Evolutionary conservation across 139 green algal species (phyloP).

Genomic region (Closterium sp.): DNA sequence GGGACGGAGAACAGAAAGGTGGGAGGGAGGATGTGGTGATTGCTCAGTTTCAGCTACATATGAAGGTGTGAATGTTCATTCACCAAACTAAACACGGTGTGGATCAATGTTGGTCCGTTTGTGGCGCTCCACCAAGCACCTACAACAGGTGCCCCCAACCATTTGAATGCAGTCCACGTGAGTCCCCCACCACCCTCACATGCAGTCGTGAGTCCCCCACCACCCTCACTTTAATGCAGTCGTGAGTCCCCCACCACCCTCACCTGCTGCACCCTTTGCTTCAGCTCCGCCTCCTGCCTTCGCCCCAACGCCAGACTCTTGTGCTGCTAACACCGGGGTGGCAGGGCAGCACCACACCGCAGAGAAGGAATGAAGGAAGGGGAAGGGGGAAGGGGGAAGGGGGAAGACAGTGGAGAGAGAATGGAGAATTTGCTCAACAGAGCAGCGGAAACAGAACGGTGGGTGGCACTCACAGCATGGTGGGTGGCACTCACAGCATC

Average conservation of each 20-base stretch:
- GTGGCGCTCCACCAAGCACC: background rate
- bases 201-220: too few relatives aligned
- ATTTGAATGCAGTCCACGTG: background rate
- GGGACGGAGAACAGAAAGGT: background rate
- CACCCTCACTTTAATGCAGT: too few relatives aligned
- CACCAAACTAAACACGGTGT: background rate
- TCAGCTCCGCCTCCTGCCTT: background rate
- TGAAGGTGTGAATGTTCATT: background rate
- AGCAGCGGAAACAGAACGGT: background rate
- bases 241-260: background rate
- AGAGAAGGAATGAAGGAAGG: background rate
- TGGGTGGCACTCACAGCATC: background rate
- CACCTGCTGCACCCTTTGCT: background rate
- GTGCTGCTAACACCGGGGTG: background rate
- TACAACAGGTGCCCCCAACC: background rate
- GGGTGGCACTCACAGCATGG: background rate
- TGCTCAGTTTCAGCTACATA: background rate
- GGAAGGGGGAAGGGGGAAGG: background rate
- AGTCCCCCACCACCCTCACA: background rate
- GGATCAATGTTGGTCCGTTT: background rate
- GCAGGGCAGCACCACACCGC: background rate
- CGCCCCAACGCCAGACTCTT: background rate
- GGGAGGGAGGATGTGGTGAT: background rate
- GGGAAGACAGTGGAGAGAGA: background rate
- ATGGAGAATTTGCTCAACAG: background rate